These are phyloP conservation scores for Fraxinus latifolia DNA, from an alignment of 305 asterid genomes.

Conservation along the genomic window DNA sequence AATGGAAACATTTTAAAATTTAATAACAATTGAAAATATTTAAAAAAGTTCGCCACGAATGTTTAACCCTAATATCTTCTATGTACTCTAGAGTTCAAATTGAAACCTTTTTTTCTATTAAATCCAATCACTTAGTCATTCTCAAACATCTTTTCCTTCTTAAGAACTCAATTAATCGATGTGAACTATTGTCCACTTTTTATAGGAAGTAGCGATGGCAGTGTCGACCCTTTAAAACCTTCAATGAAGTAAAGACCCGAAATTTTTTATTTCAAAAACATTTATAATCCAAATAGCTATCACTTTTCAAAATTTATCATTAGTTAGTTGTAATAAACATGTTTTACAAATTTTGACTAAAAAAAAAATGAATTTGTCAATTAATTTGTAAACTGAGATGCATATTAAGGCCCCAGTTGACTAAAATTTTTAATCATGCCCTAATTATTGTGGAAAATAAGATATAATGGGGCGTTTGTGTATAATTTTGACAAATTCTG, in stretches of 20 bases:
- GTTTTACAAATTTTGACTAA: not conserved
- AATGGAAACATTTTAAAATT: not conserved
- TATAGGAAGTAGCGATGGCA: not conserved
- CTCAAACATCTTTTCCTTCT: not conserved
- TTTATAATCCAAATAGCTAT: too few species aligned
- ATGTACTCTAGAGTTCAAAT: not conserved
- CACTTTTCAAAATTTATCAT: too few species aligned
- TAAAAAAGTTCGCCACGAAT: not conserved
- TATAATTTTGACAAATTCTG: not conserved
- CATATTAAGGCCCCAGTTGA: not conserved
- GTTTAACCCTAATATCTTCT: not conserved
- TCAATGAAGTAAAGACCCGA: too few species aligned
- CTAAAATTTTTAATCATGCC: not conserved
- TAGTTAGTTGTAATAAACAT: not conserved
- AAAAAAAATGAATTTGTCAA: not conserved
- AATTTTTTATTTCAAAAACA: too few species aligned
- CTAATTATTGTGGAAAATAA: not conserved
- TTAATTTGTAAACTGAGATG: not conserved
- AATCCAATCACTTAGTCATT: not conserved
- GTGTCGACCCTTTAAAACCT: not conserved
- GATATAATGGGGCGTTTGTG: not conserved
- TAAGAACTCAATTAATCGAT: not conserved
- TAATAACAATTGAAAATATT: not conserved
- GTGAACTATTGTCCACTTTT: not conserved
- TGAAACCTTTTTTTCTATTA: not conserved